phyloP scores from a whole-genome alignment of 495 filamentous ascomycete species.

The Lasiosphaeria ovina region DNA sequence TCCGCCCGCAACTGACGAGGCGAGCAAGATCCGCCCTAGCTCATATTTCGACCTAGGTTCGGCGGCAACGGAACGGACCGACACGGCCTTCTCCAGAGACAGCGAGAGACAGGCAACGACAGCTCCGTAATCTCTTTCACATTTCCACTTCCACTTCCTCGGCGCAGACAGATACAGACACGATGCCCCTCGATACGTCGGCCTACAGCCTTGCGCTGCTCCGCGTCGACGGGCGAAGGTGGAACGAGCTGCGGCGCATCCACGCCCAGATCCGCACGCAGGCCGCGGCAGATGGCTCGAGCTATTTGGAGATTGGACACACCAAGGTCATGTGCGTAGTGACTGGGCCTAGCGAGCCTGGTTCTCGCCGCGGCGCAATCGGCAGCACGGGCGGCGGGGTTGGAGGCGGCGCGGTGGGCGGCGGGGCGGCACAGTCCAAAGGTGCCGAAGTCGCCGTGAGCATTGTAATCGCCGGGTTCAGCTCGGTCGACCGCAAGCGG shows the following conservation, averaged over 20 bases:
- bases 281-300: constrained; percentile 83
- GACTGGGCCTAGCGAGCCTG: constrained; percentile 73
- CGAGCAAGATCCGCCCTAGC: too few species aligned
- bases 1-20: too few species aligned
- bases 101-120: too few species aligned
- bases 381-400: constrained; percentile 18
- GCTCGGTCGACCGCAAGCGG: constrained; percentile 78
- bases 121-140: too few species aligned
- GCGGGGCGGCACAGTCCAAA: constrained; percentile 41
- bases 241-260: constrained; percentile 94
- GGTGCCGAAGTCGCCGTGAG: constrained; percentile 73
- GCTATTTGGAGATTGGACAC: constrained; percentile 92
- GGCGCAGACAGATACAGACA: not conserved
- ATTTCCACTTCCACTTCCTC: not conserved
- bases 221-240: constrained; percentile 89
- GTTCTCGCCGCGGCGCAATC: constrained; percentile 30
- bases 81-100: too few species aligned
- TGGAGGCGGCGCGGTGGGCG: constrained; percentile 33
- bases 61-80: too few species aligned
- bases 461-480: constrained; percentile 83
- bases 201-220: constrained; percentile 82
- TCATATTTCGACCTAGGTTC: too few species aligned
- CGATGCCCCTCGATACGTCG: constrained; percentile 88
- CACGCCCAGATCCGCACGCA: constrained; percentile 89
- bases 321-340: constrained; percentile 95